Percentiles rank a stretch among this genome's conserved stretches.
These are phyloP conservation scores for Agarophyton chilense DNA, from an alignment of 23 red algal species.

Conservation along the genomic window DNA sequence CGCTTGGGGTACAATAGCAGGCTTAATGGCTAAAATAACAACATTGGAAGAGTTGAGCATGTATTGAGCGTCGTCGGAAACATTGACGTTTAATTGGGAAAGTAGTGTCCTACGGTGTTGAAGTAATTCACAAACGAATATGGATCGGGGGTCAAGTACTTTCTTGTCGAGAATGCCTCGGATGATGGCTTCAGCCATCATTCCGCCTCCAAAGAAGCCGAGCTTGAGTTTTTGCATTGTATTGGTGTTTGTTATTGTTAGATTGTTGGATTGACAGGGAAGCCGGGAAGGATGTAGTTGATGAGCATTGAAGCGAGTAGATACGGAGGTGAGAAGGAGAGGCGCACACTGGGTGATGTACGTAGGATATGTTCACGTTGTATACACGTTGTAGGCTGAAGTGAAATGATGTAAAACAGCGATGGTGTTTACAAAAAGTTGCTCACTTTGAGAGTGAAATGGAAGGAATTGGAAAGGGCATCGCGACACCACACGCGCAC, in stretches of 20 bases:
- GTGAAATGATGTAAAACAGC: too few relatives aligned
- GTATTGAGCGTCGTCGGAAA: not conserved
- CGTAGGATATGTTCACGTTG: too few relatives aligned
- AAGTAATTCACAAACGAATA: constrained; percentile 73
- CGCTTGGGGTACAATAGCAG: constrained; percentile 55
- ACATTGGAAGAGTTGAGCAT: constrained; percentile 34
- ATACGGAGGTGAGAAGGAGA: too few relatives aligned
- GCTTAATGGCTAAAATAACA: constrained; percentile 84
- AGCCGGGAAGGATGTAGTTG: too few relatives aligned
- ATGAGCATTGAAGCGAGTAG: too few relatives aligned
- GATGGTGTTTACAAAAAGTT: too few relatives aligned
- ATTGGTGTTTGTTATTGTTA: not conserved
- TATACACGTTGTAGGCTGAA: too few relatives aligned
- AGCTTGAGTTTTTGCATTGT: not conserved
- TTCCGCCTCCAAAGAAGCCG: constrained; percentile 95
- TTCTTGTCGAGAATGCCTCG: constrained; percentile 74
- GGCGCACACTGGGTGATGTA: too few relatives aligned
- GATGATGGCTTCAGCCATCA: constrained; percentile 96
- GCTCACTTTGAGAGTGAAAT: too few relatives aligned
- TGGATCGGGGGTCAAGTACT: constrained; percentile 42
- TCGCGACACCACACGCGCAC: too few relatives aligned
- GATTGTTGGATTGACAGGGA: too few relatives aligned
- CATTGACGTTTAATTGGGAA: constrained; percentile 37
- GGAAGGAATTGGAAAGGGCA: too few relatives aligned
- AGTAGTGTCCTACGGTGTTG: constrained; percentile 27